Evolutionary conservation across 345 rosid species (phyloP), one percentile per base, ranked within the genome.

Genomic region (Pelargonium nanum): DNA sequence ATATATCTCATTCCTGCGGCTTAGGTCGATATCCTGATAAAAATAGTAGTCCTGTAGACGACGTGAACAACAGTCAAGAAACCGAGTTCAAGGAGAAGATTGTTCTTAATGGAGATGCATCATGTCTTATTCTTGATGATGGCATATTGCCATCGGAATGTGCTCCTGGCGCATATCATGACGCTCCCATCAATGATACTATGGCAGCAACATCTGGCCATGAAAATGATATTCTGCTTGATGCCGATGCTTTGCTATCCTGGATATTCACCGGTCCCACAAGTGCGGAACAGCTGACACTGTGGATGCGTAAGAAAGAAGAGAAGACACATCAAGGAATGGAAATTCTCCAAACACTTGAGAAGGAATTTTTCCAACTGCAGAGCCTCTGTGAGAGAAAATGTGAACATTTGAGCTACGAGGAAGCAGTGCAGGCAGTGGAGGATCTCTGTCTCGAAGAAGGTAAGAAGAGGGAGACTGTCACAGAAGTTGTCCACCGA

Each of bases 221-320:
- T 69, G 79, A 71, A 57, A 67, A 74, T 68, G 66, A 65, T 59
- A 70, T 30, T 71, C 50, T 66, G 58, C 71, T 67, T 60, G 75
- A 76, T 72, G 70, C 61, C 44, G 87, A 85, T 73, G 55, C 78
- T 30, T 65, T 93, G 52, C 74, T 93, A 57, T 83, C 96, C 34
- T 87, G 99, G 99, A 84, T 89, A 69, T 93, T 89, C 80, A 69
- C 83, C 8, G 92, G 86, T 68, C 80, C 82, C 66, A 76, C 94
- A 8, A 71, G 97, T 59, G 81, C 63, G 65, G 94, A 87, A 68
- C 84, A 80, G 61, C 70, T 78, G 78, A 74, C 72, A 55, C 79
- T 71, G 12, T 93, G 99, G 99, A 77, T 70, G 63, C 86, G 64
- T 51, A 59, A 64, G 30, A 83, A 75, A 75, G 96, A 89, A 72